phyloP scores from a whole-genome alignment of 2,329 filamentous ascomycete species.

The Magnaporthiopsis incrustans region DNA sequence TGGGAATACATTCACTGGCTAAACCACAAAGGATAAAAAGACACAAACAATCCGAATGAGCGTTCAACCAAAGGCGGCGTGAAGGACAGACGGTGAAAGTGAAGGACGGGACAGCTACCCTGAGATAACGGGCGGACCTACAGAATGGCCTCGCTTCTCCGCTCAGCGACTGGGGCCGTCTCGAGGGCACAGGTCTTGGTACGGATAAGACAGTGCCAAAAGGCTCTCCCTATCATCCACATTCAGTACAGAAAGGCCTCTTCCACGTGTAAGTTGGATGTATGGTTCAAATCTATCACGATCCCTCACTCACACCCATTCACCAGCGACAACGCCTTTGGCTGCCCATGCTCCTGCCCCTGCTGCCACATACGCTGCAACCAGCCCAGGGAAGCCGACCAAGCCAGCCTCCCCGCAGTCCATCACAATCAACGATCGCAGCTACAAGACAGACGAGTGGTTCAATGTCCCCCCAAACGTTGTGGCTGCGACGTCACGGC shows the following conservation, averaged over 20 bases:
- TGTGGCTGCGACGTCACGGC: conserved; percentile 62
- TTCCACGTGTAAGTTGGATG: not conserved
- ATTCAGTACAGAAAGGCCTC: not conserved
- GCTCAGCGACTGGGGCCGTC: not conserved
- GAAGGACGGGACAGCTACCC: no score
- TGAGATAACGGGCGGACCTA: not conserved
- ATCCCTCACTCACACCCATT: not conserved
- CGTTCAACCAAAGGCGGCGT: no score
- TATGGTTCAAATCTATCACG: not conserved
- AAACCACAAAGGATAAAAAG: no score
- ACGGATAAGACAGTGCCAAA: not conserved
- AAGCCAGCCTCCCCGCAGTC: conserved; percentile 9
- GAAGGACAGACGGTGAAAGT: no score
- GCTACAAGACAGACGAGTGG: conserved; percentile 67
- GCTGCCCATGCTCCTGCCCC: not conserved
- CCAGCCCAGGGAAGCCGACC: not conserved
- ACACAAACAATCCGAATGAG: no score
- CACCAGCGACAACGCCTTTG: not conserved
- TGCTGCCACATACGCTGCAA: not conserved
- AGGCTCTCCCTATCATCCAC: not conserved
- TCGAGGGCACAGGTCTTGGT: not conserved
- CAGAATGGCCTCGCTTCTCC: conserved; percentile 1
- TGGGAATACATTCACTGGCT: no score
- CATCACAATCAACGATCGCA: conserved; percentile 53
- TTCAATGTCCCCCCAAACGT: conserved; percentile 78